Conservation (phyloP, 148 eudicot genomes). For the Cornus suecica region DNA sequence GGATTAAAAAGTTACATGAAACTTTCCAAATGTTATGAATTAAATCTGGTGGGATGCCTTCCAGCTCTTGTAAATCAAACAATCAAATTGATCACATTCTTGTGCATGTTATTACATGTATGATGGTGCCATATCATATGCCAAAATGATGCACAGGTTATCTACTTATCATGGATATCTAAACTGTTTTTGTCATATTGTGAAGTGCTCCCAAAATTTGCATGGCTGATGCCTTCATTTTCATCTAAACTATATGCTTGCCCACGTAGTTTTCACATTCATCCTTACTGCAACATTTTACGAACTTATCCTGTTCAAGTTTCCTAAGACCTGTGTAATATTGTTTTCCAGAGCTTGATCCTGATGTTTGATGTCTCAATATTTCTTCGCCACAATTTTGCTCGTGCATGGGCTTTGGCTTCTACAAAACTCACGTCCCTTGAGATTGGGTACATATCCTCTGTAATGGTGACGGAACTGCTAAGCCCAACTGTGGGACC, state of each 20-base stretch:
- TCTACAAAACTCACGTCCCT: slow-evolving; percentile 63
- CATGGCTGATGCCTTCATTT: background rate
- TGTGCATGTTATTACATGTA: background rate
- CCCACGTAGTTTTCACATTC: background rate
- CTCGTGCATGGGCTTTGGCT: slow-evolving; percentile 82
- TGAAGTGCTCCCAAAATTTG: background rate
- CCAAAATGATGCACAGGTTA: background rate
- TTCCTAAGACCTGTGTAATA: slow-evolving; percentile 11
- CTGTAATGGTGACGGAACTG: slow-evolving; percentile 80
- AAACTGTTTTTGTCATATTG: background rate
- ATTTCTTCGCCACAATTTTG: slow-evolving; percentile 72
- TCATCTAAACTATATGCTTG: background rate
- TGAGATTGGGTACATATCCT: slow-evolving; percentile 74
- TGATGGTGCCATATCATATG: background rate
- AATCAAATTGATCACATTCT: background rate
- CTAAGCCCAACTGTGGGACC: slow-evolving; percentile 60
- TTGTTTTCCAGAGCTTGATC: slow-evolving; percentile 57
- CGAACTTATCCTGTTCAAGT: background rate
- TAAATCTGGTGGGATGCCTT: background rate
- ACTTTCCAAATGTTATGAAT: background rate
- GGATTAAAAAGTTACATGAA: background rate
- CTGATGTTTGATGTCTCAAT: slow-evolving; percentile 88
- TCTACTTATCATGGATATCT: background rate
- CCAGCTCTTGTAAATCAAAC: background rate
- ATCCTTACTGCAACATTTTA: background rate